Base-by-base conservation (phyloP, 805 yeast genomes). In the Barnettozyma pratensis region DNA sequence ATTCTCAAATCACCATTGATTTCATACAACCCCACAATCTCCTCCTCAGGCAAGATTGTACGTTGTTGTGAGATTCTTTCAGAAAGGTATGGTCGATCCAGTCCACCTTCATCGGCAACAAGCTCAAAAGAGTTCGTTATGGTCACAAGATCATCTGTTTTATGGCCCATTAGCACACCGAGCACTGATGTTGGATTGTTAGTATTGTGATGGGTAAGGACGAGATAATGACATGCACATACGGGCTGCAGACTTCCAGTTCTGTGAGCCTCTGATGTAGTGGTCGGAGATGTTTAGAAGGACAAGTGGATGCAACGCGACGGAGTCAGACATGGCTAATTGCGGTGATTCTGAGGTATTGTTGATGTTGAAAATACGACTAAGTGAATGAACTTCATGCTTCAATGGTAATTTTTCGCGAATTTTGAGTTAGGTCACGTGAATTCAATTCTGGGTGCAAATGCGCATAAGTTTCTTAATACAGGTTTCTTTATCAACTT, bases 81-180 rank as follows among this genome's bases (percentile, higher is more conserved):
- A 10, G 39, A 38, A 3, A 51, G 45, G 30, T 46, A 51, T 2
- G 19, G 37, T 3, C n/a, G 32, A 19, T 51, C 54, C 8, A 43
- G 9, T 1, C 14, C 34, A 2, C 9, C 3, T 2, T 35, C 39
- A 6, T 32, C 37, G 5, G 49, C 8, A 3, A 49, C 50, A 6
- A 51, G 35, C 7, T 51, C 54, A 44, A 51, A 51, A 4, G 54
- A 51, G 46, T 51, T 51, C 25, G 44, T 37, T 6, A 51, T 41
- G 8, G 45, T 39, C 6, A 50, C 29, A 2, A 26, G 19, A n/a
- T 26, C 39, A 25, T 41, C 41, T 1, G 26, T 29, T 11, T 41
- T 14, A 5, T 35, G 38, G 7, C 53, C 53, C 2, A 47, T 35
- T 5, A 50, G 44, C 4, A 47, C 32, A 8, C 53, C 51, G 30